A percentile compares a stretch with the other conserved stretches of the same genome.
Conservation (phyloP, 306 rosid genomes). For the Ceratonia siliqua region DNA sequence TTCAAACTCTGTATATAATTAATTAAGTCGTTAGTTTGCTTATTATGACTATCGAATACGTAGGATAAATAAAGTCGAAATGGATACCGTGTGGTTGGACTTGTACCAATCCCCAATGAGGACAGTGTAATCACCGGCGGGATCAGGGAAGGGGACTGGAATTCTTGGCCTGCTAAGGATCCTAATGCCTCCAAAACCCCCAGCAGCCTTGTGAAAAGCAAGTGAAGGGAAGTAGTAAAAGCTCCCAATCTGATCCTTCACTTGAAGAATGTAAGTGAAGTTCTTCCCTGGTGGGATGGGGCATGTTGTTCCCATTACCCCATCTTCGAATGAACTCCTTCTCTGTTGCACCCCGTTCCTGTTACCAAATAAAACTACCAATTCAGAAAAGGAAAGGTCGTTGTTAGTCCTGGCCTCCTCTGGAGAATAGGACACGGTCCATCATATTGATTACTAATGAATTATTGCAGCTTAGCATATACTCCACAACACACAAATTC, state of each 20-base stretch:
- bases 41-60: too few relatives aligned
- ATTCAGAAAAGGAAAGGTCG: neutral
- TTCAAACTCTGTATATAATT: constrained; percentile 55
- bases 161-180: constrained; percentile 92
- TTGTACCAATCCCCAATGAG: constrained; percentile 97
- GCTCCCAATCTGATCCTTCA: constrained; percentile 97
- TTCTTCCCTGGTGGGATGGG: constrained; percentile 93
- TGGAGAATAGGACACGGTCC: too few relatives aligned
- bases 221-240: constrained; percentile 93
- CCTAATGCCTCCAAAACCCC: constrained; percentile 95
- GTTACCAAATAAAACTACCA: too few relatives aligned
- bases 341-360: constrained; percentile 95
- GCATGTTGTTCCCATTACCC: constrained; percentile 88
- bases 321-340: constrained; percentile 88
- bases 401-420: too few relatives aligned
- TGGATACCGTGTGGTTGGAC: constrained; percentile 83
- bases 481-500: neutral
- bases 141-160: constrained; percentile 94
- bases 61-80: neutral
- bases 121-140: constrained; percentile 79
- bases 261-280: constrained; percentile 91
- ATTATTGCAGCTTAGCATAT: neutral
- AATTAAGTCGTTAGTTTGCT: neutral
- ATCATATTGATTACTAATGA: too few relatives aligned
- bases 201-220: constrained; percentile 94